phyloP scores from a whole-genome alignment of 768 basidiomycete species.

The Termitomyces bulborhizus region DNA sequence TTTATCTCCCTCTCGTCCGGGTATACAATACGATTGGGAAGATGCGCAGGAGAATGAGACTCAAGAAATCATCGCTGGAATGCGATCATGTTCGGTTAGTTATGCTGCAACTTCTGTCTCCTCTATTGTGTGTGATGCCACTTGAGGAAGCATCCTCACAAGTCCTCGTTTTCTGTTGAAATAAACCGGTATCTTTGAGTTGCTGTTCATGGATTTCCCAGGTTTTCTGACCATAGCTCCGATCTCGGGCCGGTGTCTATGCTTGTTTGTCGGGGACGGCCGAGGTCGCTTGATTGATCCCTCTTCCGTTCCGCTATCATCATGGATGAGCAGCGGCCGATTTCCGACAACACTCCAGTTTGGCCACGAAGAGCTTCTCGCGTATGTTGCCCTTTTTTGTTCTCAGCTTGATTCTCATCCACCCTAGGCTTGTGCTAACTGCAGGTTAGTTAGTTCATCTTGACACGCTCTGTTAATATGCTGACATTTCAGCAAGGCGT shows the following conservation, averaged over 20 bases:
- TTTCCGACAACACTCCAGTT: conserved; percentile 43
- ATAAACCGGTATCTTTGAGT: too few species aligned
- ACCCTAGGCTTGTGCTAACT: conserved; percentile 50
- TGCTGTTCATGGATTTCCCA: too few species aligned
- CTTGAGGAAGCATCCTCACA: too few species aligned
- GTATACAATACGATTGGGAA: too few species aligned
- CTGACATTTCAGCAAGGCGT: conserved; percentile 30
- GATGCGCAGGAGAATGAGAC: too few species aligned
- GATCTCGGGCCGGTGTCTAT: background rate
- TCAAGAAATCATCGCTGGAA: too few species aligned
- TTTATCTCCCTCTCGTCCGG: too few species aligned
- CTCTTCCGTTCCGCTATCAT: conserved; percentile 28
- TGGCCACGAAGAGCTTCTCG: conserved; percentile 50
- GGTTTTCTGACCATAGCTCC: too few species aligned
- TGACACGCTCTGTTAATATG: conserved; percentile 4
- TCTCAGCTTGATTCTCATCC: conserved; percentile 5
- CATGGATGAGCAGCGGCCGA: conserved; percentile 38
- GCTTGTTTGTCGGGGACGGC: conserved; percentile 18
- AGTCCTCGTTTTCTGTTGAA: too few species aligned
- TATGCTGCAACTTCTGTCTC: too few species aligned
- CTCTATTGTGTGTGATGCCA: too few species aligned
- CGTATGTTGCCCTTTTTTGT: conserved; percentile 25
- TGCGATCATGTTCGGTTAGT: too few species aligned
- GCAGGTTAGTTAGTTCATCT: conserved; percentile 41
- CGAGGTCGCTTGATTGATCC: conserved; percentile 24